Conservation (phyloP, 2,329 filamentous ascomycete genomes). For the Onygenales sp. region DNA sequence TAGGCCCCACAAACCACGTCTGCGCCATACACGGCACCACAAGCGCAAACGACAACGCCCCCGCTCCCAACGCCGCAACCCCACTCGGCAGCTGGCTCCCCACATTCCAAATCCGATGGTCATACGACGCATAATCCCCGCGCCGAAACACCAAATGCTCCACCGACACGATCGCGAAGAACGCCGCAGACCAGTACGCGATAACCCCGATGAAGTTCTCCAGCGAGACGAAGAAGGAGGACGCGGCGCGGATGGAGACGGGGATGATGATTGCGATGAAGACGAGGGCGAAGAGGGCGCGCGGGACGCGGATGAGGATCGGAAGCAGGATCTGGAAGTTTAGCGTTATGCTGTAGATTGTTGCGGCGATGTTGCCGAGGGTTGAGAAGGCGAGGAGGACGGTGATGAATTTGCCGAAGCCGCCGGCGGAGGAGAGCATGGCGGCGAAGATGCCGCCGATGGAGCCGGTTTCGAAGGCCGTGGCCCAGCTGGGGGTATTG, state of each 20-base stretch:
- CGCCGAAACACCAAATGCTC: constrained; percentile 55
- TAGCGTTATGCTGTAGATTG: constrained; percentile 56
- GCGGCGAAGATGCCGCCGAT: constrained; percentile 53
- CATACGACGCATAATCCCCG: constrained; percentile 38
- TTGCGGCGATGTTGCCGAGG: constrained; percentile 55
- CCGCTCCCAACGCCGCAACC: constrained; percentile 51
- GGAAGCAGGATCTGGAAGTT: constrained; percentile 58
- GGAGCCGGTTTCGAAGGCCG: constrained; percentile 49
- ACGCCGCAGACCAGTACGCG: constrained; percentile 51
- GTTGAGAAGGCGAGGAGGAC: constrained; percentile 49
- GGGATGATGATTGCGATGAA: constrained; percentile 57
- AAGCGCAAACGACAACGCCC: constrained; percentile 55
- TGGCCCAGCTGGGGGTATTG: constrained; percentile 43
- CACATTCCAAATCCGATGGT: constrained; percentile 55
- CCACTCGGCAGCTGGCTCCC: constrained; percentile 51
- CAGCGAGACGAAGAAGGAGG: constrained; percentile 45
- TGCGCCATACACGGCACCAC: constrained; percentile 54
- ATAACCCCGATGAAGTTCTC: constrained; percentile 25
- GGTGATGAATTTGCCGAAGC: constrained; percentile 58
- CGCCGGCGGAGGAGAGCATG: constrained; percentile 32
- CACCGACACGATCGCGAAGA: constrained; percentile 48
- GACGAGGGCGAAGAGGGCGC: constrained; percentile 51
- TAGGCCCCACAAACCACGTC: constrained; percentile 58
- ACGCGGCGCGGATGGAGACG: constrained; percentile 54
- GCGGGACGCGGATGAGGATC: constrained; percentile 48